phyloP scores from a whole-genome alignment of 1,139 yeast species.

The Blastobotrys persicus region DNA sequence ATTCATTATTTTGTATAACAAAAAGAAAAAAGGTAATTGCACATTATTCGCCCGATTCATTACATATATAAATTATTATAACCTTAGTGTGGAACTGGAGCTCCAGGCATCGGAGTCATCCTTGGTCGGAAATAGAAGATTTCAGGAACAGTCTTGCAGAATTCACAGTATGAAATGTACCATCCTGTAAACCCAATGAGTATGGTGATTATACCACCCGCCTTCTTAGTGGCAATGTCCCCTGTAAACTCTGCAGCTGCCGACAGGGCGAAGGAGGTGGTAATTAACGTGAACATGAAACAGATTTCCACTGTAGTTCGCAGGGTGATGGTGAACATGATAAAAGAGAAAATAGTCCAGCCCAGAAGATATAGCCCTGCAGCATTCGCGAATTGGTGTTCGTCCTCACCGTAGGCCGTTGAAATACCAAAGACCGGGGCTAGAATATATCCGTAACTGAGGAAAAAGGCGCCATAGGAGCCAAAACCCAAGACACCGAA shows the following conservation, averaged over 20 bases:
- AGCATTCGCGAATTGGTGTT: conserved; percentile 49
- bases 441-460: conserved; percentile 66
- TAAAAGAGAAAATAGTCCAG: conserved; percentile 76
- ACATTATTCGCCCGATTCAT: no score
- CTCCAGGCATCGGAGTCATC: conserved; percentile 4
- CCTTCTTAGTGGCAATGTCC: conserved; percentile 46
- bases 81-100: background rate
- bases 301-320: conserved; percentile 83
- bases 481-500: conserved; percentile 84
- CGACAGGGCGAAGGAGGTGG: conserved; percentile 65
- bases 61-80: background rate
- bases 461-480: conserved; percentile 87
- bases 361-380: conserved; percentile 73
- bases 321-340: conserved; percentile 63
- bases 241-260: conserved; percentile 53
- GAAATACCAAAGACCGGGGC: conserved; percentile 70
- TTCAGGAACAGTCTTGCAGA: conserved; percentile 5
- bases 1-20: background rate
- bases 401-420: conserved; percentile 46
- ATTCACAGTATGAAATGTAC: conserved; percentile 61
- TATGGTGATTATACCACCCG: conserved; percentile 77
- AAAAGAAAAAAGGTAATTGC: background rate
- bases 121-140: conserved; percentile 5
- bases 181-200: conserved; percentile 74
- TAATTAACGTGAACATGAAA: conserved; percentile 59